A percentile compares a stretch with the other conserved stretches of the same genome.
phyloP scores from a whole-genome alignment of 805 yeast genomes.

The Starmera amethionina region DNA sequence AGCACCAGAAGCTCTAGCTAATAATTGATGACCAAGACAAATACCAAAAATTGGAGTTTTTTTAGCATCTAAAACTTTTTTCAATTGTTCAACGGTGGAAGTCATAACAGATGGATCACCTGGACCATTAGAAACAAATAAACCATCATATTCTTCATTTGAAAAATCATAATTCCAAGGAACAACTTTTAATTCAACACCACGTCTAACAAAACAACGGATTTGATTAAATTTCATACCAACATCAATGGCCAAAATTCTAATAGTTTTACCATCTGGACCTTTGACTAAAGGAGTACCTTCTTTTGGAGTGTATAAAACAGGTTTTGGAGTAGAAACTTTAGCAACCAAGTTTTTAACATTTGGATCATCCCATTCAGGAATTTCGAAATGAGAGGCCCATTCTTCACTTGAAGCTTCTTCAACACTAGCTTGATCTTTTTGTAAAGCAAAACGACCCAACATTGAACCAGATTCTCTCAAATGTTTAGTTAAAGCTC shows the following conservation, averaged over 20 bases:
- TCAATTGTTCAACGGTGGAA: constrained; percentile 51
- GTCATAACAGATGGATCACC: constrained; percentile 94
- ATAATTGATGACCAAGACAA: constrained; percentile 94
- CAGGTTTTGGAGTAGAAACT: constrained; percentile 75
- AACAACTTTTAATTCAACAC: constrained; percentile 91
- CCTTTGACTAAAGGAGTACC: constrained; percentile 39
- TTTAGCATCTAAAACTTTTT: constrained; percentile 46
- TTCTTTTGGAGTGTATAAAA: constrained; percentile 61
- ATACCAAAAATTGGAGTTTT: constrained; percentile 94
- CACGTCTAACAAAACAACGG: constrained; percentile 91
- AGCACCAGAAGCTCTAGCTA: constrained; percentile 95
- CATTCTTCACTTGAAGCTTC: constrained; percentile 36
- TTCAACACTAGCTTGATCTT: constrained; percentile 22
- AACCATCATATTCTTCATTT: constrained; percentile 81
- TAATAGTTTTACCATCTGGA: constrained; percentile 65
- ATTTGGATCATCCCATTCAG: constrained; percentile 93
- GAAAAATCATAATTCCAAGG: constrained; percentile 91
- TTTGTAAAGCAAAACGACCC: constrained; percentile 74
- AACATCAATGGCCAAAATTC: constrained; percentile 87
- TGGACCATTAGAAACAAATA: constrained; percentile 96
- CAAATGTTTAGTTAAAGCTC: constrained; percentile 86
- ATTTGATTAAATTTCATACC: constrained; percentile 98
- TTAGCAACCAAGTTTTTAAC: constrained; percentile 82
- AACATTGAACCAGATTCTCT: constrained; percentile 89
- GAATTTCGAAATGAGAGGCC: constrained; percentile 55